Evolutionary conservation across 192 early-diverging fungal genomes (phyloP).

Genomic region (Backusella psychrophila): DNA sequence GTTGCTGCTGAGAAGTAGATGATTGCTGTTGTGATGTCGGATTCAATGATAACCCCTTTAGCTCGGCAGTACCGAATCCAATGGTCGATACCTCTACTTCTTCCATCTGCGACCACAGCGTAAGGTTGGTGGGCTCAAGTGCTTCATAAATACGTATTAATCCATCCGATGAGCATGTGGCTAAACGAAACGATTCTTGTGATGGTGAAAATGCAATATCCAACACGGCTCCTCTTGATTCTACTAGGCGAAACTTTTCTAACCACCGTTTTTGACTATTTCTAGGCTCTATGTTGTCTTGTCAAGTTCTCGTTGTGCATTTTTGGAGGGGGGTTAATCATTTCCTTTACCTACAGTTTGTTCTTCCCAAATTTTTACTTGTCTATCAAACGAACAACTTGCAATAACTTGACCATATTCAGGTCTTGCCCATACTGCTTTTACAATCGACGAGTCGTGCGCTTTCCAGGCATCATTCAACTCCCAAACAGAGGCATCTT

Average conservation of each 20-base stretch:
- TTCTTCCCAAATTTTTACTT: conserved; percentile 92
- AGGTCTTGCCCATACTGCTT: conserved; percentile 95
- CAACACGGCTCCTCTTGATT: conserved; percentile 73
- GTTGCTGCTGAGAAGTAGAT: not conserved
- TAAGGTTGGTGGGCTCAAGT: conserved; percentile 70
- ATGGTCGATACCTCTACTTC: conserved; percentile 45
- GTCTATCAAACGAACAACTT: conserved; percentile 89
- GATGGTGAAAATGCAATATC: conserved; percentile 91
- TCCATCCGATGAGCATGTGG: conserved; percentile 79
- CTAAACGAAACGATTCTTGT: conserved; percentile 76
- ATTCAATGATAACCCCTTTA: not conserved
- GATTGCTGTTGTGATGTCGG: not conserved
- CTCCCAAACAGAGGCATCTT: conserved; percentile 69
- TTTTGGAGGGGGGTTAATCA: not conserved
- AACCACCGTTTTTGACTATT: conserved; percentile 72
- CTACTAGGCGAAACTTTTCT: conserved; percentile 55
- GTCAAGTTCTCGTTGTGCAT: not conserved
- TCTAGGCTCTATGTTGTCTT: conserved; percentile 36
- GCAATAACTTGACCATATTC: conserved; percentile 93
- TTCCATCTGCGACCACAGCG: conserved; percentile 74
- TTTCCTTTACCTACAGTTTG: conserved; percentile 35
- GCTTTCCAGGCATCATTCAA: conserved; percentile 81
- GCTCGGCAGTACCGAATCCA: not conserved
- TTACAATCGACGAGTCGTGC: conserved; percentile 85
- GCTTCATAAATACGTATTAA: conserved; percentile 87